Evolutionary conservation across 495 filamentous ascomycete species (phyloP), one percentile per base, ranked within the genome.

Genomic region (Penicillium flavigenum): DNA sequence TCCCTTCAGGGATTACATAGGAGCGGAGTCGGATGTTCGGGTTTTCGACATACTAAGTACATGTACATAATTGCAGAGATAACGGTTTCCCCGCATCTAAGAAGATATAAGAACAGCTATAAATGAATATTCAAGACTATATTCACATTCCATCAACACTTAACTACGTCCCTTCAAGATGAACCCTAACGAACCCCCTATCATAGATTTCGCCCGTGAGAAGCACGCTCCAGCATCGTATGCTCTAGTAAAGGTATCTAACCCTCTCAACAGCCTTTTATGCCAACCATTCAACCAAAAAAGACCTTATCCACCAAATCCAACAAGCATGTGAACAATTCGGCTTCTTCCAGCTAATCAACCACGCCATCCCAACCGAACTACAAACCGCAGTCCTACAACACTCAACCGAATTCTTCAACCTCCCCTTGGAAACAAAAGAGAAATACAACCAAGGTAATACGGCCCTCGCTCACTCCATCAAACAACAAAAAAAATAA

Each of bases 301-400:
- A 51, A 31, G 27, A 20, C 0, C 55, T 67, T 8, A 42, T 67
- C 3, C 19, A 47, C 0, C 48, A 68, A 51, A 51, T 66, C 16
- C 57, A 57, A 14, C 20, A 52, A 16, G 63, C 67, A 0, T 70
- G 65, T 26, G 36, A 58, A 49, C 24, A 88, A 68, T 88, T 94
- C 29, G 91, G 91, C 3, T 96, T 95, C 64, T 72, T 95, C 47
- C 95, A 96, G 63, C 79, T 95, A 49, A 84, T 84, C 60, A 90
- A 95, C 64, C 87, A 89, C 17, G 88, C 87, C 8, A 84, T 95
- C 43, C 76, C 86, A 31, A 77, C 85, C n/a, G 74, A 80, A 47
- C 71, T 93, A 38, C 84, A 88, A 62, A 60, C 81, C 24, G 71
- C 83, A 51, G 87, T 94, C 10, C 82, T 90, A 50, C 58, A 76